Conservation (phyloP, 148 eudicot species). For the Nepenthes gracilis region DNA sequence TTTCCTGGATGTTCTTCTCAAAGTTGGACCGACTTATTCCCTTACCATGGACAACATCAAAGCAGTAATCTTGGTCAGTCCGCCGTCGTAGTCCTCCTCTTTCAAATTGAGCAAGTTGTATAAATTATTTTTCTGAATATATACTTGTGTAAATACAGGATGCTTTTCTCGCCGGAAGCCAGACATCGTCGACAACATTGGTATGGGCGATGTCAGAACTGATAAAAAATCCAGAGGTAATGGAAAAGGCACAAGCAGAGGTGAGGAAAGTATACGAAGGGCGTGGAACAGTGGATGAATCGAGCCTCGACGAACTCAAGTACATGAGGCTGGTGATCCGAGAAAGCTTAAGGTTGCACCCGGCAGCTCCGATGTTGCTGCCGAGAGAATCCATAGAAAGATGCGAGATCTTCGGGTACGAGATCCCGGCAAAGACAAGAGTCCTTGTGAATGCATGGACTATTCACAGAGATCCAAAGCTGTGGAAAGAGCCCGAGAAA, state of each 20-base stretch:
- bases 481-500: slow-evolving; percentile 18
- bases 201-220: slow-evolving; percentile 17
- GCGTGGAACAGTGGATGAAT: slow-evolving; percentile 3
- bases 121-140: background rate
- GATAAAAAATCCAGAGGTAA: slow-evolving; percentile 5
- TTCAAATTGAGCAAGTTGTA: background rate
- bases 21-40: background rate
- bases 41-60: background rate
- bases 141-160: background rate
- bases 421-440: background rate
- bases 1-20: background rate
- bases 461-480: slow-evolving; percentile 1
- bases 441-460: too few relatives aligned
- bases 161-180: background rate
- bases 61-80: background rate
- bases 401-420: slow-evolving; percentile 1
- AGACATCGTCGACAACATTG: slow-evolving; percentile 1
- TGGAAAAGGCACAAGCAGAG: slow-evolving; percentile 1
- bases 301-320: slow-evolving; percentile 1
- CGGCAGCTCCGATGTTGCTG: slow-evolving; percentile 2
- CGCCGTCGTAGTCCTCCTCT: background rate
- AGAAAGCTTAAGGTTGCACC: slow-evolving; percentile 10
- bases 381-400: slow-evolving; percentile 4
- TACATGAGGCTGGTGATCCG: slow-evolving; percentile 9
- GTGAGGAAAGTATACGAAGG: slow-evolving; percentile 1